Evolutionary conservation across 257 asterid species (phyloP).

Genomic region (Solanum virginianum): DNA sequence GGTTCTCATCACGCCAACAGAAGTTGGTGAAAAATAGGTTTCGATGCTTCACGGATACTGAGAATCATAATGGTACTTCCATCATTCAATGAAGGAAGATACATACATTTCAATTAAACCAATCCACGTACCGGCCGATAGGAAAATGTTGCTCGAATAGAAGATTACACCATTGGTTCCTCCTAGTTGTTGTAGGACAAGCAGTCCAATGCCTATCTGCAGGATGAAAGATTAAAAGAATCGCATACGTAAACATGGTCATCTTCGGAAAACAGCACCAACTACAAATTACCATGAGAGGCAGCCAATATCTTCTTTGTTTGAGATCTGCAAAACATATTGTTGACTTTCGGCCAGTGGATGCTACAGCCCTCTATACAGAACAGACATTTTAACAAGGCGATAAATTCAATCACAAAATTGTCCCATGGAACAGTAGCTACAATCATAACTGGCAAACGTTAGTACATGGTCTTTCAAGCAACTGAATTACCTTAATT

Average conservation of each 20-base stretch:
- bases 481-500: constrained; percentile 33
- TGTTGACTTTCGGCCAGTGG: constrained; percentile 67
- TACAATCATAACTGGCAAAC: background rate
- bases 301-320: constrained; percentile 86
- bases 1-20: background rate
- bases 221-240: background rate
- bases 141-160: constrained; percentile 69
- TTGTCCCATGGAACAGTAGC: background rate
- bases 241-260: background rate
- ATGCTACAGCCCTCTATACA: constrained; percentile 70
- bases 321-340: constrained; percentile 74
- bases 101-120: background rate
- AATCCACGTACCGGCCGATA: constrained; percentile 60
- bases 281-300: constrained; percentile 51
- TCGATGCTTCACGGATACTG: background rate
- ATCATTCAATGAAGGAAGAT: background rate
- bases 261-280: background rate
- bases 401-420: background rate
- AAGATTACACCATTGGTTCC: constrained; percentile 85
- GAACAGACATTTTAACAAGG: background rate
- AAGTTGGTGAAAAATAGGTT: background rate
- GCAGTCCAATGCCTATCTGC: constrained; percentile 86
- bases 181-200: constrained; percentile 61
- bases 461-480: background rate
- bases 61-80: background rate